Base-by-base conservation (phyloP, 2,329 filamentous ascomycete genomes). In the Aspergillus sp. region DNA sequence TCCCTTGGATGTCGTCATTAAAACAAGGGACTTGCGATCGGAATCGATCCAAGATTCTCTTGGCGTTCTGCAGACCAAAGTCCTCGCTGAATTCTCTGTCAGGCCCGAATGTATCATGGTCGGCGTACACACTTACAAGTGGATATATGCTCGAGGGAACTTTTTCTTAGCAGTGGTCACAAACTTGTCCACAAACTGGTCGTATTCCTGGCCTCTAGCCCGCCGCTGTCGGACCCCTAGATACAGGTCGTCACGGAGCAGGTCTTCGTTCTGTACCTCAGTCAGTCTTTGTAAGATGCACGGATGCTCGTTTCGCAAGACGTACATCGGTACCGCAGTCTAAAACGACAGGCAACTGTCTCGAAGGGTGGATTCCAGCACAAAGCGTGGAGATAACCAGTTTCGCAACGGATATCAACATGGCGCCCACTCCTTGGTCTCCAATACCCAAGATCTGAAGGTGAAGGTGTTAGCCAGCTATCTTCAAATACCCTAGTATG, bases 1-100 rank as follows among this genome's bases (percentile, higher is more conserved):
- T 96, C 1, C 92, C 92, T 73, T 96, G 92, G 0, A 96, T 87
- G 72, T 96, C 92, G 59, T 96, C 92, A 69, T 96, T 96, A 81
- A 96, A 96, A 73, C 91, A 96, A 0, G 92, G 83, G 7, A 94
- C 88, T 53, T 89, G 71, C 0, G 87, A 82, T 1, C 88, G 85
- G 68, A 95, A 96, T 39, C 82, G 84, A 60, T 96, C 90, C 0
- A 96, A 81, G 2, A 96, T 84, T 3, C 90, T 84, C 31, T 90
- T 82, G 0, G 91, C 90, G 68, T 96, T 96, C 1, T 75, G 75
- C 0, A 96, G 77, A 0, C 91, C 92, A 77, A 96, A 96, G 70
- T 96, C 92, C 69, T 96, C 91, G 67, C 74, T 77, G 14, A 7
- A 57, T 18, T 18, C 39, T 39, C n/a, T 20, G 29, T 64, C 47